Evolutionary conservation across 2,329 filamentous ascomycete genomes (phyloP).

Genomic region (Fusarium anthophilum): DNA sequence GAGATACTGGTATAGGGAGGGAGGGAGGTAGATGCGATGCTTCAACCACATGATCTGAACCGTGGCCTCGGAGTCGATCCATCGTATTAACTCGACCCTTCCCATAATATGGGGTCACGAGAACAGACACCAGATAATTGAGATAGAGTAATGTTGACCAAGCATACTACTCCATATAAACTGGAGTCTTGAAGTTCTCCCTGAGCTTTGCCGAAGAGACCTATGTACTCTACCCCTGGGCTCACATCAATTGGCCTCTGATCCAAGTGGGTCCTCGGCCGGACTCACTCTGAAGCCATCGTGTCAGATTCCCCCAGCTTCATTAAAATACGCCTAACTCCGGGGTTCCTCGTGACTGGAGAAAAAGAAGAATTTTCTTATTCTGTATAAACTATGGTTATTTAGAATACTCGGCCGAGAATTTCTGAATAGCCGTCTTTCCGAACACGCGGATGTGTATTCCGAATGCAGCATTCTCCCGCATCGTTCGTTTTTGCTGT

Average conservation of each 20-base stretch:
- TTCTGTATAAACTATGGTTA: not conserved
- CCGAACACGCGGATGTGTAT: slow-evolving; percentile 11
- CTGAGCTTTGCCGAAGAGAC: slow-evolving; percentile 4
- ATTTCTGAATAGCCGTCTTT: slow-evolving; percentile 14
- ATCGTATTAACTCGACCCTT: slow-evolving; percentile 9
- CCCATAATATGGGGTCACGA: slow-evolving; percentile 19
- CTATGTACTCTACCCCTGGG: not conserved
- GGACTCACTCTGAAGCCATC: slow-evolving; percentile 32
- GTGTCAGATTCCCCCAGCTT: slow-evolving; percentile 27
- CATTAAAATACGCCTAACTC: slow-evolving; percentile 19
- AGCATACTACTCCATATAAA: not conserved
- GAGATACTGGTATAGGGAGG: not conserved
- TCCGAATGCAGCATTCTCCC: slow-evolving; percentile 7
- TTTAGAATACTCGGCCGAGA: slow-evolving; percentile 25
- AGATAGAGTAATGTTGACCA: slow-evolving; percentile 13
- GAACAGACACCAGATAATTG: slow-evolving; percentile 3
- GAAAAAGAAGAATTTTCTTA: not conserved
- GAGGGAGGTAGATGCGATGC: not conserved
- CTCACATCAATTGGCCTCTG: slow-evolving; percentile 2
- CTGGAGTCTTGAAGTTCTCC: not conserved
- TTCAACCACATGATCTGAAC: slow-evolving; percentile 7
- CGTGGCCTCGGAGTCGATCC: slow-evolving; percentile 14
- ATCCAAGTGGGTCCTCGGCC: slow-evolving; percentile 21
- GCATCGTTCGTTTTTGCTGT: not conserved
- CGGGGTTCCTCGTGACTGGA: slow-evolving; percentile 26